Evolutionary conservation across 2,329 filamentous ascomycete species (phyloP), one percentile per base, ranked within the genome.

Genomic region (Sporothrix phasma): DNA sequence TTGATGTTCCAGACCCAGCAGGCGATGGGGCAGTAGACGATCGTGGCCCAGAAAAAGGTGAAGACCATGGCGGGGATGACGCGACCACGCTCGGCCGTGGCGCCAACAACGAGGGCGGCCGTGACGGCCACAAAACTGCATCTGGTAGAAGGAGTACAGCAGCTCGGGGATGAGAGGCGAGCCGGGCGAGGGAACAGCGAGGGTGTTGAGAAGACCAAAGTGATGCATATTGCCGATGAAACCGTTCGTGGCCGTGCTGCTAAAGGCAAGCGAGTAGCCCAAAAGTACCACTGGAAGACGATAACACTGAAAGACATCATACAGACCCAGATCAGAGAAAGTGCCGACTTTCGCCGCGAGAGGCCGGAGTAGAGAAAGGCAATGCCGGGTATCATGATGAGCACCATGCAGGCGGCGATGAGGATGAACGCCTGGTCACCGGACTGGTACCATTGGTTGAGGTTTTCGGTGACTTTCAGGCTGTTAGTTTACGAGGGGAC

Each of bases 231-330:
- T 86, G 63, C 94, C 94, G 73, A 99, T 97, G 78, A 89, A 97
- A 62, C 90, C 88, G 77, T 90, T 97, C 69, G 84, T 91, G 4
- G 88, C 89, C 15, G 85, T 86, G 49, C 84, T 81, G 72, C 89
- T 94, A 77, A 97, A 97, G 61, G 93, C 92, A 67, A 99, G 81
- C 15, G 93, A 96, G 77, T 96, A 99, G 43, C 94, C 93, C 94
- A 97, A 76, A 99, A 97, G 73, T 97, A 97, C 94, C 94, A 99
- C 79, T 99, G 94, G 80, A 99, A 97, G 64, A 90, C 88, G 74
- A 97, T 83, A 73, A 97, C 87, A 56, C 90, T 92, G 74, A 89
- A 89, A 54, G 92, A 94, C 75, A 89, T 93, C 90, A 99, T 95
- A 78, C 89, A 92, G 15, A 93, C 92, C 91, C 92, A 97, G 73